Base-by-base conservation (phyloP, 2,329 filamentous ascomycete genomes). In the Penicillium nordicum region DNA sequence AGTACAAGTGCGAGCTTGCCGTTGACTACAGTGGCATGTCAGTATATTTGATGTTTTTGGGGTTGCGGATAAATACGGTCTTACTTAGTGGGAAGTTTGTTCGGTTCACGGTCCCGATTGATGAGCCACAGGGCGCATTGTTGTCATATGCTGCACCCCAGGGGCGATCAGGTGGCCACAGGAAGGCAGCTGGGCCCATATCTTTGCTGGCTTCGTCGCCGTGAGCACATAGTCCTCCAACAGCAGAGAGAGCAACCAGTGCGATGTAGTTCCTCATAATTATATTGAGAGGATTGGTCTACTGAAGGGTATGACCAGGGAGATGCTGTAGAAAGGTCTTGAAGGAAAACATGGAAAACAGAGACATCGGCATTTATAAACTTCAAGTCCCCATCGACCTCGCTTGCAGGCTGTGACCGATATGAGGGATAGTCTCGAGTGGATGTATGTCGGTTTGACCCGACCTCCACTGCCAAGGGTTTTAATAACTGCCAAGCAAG, bases 171-270 rank as follows among this genome's bases (percentile, higher is more conserved):
- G 75, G 66, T 4, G 84, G 84, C 83, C 84, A 87, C 70, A 86
- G 74, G 66, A 87, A 84, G 10, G 80, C 82, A 21, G 82, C 82
- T 8, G 83, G 82, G 11, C 83, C 83, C 79, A 82, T 82, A 14
- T 69, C 63, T 38, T 64, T 45, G 27, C 27, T 50, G 14, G 62
- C 60, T 43, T 64, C 67, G 7, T 67, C 60, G 10, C 43, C 43
- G 11, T 45, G 43, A 21, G 57, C 58, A 23, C 29, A 50, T 27
- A 34, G 10, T 27, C 38, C 55, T 23, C 41, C 21, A n/a, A 25
- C 30, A 9, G 36, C 52, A 16, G 49, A 53, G n/a, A 61, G 41
- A 21, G 54, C 51, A 38, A 65, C 21, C 16, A 62, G 29, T 23
- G 48, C 10, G 36, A 25, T 29, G 42, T 53, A 51, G 37, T 12